Evolutionary conservation across 2,329 filamentous ascomycete species (phyloP), one percentile per base, ranked within the genome.

Genomic region (Apiospora hydei): DNA sequence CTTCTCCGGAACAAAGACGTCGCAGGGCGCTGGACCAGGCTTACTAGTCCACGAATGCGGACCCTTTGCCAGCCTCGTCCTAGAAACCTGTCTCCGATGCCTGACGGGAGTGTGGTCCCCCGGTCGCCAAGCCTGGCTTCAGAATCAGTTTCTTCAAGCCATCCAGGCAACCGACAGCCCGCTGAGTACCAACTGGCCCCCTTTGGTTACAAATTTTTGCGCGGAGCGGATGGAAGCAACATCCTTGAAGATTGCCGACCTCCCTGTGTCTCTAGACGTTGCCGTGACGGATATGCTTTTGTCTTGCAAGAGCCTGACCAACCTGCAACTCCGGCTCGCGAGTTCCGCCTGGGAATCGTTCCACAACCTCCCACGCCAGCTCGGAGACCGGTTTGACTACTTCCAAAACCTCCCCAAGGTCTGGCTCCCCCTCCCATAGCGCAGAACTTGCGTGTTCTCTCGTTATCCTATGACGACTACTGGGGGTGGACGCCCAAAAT

Each of bases 401-500:
- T 76, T 75, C 14, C 70, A 70, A 0, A 70, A 21, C 4, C n/a
- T 82, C 0, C 76, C 76, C 0, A 38, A 43, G 0, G 73, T 72
- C 0, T 82, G 77, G 79, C 69, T 82, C 71, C 71, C 0, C 68
- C 73, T 0, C 38, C 64, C 0, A n/a, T 80, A 0, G 44, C 74
- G 0, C 67, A 74, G 1, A 77, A 77, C 6, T 66, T 84, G 3
- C 75, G 75, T 4, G 80, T 83, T n/a, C 77, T 87, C 6, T 84
- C 82, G 0, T 72, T 87, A 0, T 85, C 80, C 72, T 78, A 77
- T 4, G 72, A 72, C 6, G 74, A 80, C 0, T 83, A 82, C 69
- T 86, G 82, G 74, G 82, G 85, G 1, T 85, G 81, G 75, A 80
- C 80, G 3, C 84, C 83, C 0, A 78, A 79, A 26, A 77, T 83